A percentile compares a stretch with the other conserved stretches of the same genome.
These are phyloP conservation scores for Coniochaeta ligniaria DNA, from an alignment of 2,329 filamentous ascomycete species.

Conservation along the genomic window DNA sequence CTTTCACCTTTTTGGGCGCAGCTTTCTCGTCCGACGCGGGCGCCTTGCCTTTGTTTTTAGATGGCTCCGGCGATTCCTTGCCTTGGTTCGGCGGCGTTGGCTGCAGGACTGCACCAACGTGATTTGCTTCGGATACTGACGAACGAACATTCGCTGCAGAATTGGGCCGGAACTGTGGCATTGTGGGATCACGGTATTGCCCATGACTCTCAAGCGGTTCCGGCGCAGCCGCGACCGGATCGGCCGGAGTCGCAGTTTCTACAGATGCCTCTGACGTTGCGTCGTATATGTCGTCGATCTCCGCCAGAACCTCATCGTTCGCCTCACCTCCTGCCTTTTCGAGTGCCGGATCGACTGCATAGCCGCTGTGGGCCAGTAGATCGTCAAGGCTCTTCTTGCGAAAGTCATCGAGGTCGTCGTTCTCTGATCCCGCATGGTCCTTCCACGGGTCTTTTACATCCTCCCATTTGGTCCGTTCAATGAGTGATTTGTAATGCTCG, in stretches of 20 bases:
- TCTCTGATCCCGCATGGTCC: not conserved
- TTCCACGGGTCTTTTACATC: conserved; percentile 5
- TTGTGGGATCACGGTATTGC: conserved; percentile 46
- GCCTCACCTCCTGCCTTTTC: conserved; percentile 11
- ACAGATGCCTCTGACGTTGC: not conserved
- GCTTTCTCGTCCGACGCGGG: not conserved
- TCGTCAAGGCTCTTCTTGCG: conserved; percentile 27
- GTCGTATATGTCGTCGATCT: conserved; percentile 5
- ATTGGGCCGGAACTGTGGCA: conserved; percentile 64
- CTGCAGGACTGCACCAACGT: not conserved
- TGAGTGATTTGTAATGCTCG: conserved; percentile 42
- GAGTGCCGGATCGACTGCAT: conserved; percentile 25
- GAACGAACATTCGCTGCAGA: conserved; percentile 13
- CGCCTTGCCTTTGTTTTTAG: not conserved
- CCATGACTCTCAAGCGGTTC: not conserved
- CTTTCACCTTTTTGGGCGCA: conserved; percentile 4
- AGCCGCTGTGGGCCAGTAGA: conserved; percentile 37
- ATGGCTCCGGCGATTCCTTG: not conserved
- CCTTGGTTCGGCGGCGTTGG: not conserved
- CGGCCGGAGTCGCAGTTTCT: not conserved
- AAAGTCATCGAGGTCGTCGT: not conserved
- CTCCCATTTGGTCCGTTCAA: conserved; percentile 24
- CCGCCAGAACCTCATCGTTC: conserved; percentile 9
- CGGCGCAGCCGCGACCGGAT: not conserved
- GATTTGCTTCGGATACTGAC: not conserved